Evolutionary conservation across 23 red algal species (phyloP).

Genomic region (Agarophyton chilense): DNA sequence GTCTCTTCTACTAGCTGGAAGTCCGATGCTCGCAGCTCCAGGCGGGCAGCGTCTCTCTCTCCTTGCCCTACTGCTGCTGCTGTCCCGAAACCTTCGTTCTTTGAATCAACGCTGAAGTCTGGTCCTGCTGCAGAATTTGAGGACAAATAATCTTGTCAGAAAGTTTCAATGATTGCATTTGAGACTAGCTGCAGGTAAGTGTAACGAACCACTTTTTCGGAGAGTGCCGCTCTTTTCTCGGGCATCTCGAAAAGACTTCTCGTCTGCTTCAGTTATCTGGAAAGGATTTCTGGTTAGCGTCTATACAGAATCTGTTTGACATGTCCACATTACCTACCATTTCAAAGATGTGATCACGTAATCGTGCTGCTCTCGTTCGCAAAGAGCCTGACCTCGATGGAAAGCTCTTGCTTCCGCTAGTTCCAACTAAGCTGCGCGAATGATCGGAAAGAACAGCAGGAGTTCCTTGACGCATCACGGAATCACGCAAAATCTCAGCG

Average conservation of each 20-base stretch:
- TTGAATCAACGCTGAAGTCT: not conserved
- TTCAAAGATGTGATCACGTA: conserved; percentile 35
- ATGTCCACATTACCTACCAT: too few relatives aligned
- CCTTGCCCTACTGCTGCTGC: not conserved
- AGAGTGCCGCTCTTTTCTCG: not conserved
- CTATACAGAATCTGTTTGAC: too few relatives aligned
- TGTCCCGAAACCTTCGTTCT: not conserved
- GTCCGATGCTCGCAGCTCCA: conserved; percentile 36
- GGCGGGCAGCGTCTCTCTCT: not conserved
- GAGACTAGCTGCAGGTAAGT: not conserved
- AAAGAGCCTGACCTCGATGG: conserved; percentile 5
- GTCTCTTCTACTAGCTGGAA: conserved; percentile 59
- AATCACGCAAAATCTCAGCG: not conserved
- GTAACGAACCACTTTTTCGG: not conserved
- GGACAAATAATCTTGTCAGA: not conserved
- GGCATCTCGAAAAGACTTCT: conserved; percentile 1
- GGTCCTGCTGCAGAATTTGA: not conserved
- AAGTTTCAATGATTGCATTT: not conserved
- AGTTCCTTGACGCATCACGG: not conserved
- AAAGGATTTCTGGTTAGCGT: not conserved
- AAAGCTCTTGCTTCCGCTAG: conserved; percentile 10
- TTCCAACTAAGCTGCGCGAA: not conserved
- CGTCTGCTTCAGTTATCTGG: conserved; percentile 34
- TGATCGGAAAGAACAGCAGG: conserved; percentile 12
- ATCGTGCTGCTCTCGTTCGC: conserved; percentile 22